Evolutionary conservation across 768 basidiomycete species (phyloP), one percentile per base, ranked within the genome.

Genomic region (Amylocystis lapponica): DNA sequence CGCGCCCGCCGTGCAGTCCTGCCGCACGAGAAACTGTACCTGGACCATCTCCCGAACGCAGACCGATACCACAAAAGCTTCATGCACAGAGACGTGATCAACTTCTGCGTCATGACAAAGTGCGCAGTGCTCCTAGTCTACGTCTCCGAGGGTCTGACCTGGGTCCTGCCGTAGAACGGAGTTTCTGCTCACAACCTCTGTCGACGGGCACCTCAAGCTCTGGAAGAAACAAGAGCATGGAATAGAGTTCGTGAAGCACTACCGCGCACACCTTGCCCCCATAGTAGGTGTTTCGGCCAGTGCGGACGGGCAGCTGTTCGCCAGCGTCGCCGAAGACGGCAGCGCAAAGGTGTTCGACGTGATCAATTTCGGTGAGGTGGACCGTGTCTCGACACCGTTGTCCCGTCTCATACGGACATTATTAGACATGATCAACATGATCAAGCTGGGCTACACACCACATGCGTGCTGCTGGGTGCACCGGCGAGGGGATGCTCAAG

Each of bases 361-460:
- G 2, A 77, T 96, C 47, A 97, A 98, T 66, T 98, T 97, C 61
- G 96, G 95, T 96, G n/a, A 54, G 37, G 86, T 60, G 21, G 13
- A n/a, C n/a, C 23, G 17, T 36, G 2, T 47, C 9, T n/a, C 40
- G 14, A 5, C 4, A 38, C 26, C 26, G 27, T 19, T 17, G 23
- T 16, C 17, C 45, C 16, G 27, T 38, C n/a, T 17, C 17, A 9
- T 10, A 10, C 7, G n/a, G 17, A n/a, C 30, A n/a, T 16, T 17
- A 8, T 14, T n/a, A 97, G 95, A 99, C 62, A 97, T 98, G 95
- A 98, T 98, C 57, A 98, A 96, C 62, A 96, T 97, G 64, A 78
- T 99, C 48, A 89, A 91, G 59, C 72, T 99, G 38, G 85, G 78
- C 2, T 98, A 79, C 59, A 76, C 71, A 16, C 96, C 96, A 9